Evolutionary conservation across 805 yeast genomes (phyloP).

Genomic region (Ogataea thermomethanolica): DNA sequence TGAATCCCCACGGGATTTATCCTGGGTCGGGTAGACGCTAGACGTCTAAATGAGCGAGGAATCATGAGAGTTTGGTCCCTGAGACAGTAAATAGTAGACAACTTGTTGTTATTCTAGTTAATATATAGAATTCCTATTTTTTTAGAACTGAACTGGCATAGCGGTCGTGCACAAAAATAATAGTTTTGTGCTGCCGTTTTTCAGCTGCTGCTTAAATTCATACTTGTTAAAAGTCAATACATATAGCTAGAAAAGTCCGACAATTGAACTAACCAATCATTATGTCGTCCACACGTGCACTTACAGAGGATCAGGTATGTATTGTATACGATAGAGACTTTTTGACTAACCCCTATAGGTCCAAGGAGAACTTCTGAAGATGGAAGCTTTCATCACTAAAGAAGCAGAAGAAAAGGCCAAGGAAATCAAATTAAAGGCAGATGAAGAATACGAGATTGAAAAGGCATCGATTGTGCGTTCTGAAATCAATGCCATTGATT

Average conservation of each 20-base stretch:
- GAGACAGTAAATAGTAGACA: background rate
- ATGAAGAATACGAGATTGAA: constrained; percentile 97
- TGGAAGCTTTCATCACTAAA: constrained; percentile 98
- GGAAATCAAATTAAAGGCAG: constrained; percentile 92
- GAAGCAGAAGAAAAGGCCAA: constrained; percentile 99
- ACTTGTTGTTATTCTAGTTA: background rate
- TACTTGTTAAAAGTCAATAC: constrained; percentile 8
- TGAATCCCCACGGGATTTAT: constrained; percentile 80
- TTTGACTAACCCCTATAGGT: constrained; percentile 48
- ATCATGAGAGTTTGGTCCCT: background rate
- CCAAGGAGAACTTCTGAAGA: constrained; percentile 90
- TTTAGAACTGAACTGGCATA: constrained; percentile 1
- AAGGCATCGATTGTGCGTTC: constrained; percentile 92
- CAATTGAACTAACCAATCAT: constrained; percentile 3
- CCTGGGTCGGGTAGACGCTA: constrained; percentile 38
- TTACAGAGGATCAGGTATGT: constrained; percentile 50
- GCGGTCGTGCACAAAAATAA: constrained; percentile 2
- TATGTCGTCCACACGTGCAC: constrained; percentile 35
- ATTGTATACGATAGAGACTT: background rate
- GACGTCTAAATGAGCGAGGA: background rate
- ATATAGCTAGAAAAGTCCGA: constrained; percentile 1
- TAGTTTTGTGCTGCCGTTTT: constrained; percentile 10
- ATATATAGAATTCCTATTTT: background rate
- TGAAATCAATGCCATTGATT: constrained; percentile 86
- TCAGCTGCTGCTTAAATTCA: constrained; percentile 10